A percentile compares a stretch with the other conserved stretches of the same genome.
Conservation (phyloP, 495 filamentous ascomycete genomes). For the Jackrogersella minutella region DNA sequence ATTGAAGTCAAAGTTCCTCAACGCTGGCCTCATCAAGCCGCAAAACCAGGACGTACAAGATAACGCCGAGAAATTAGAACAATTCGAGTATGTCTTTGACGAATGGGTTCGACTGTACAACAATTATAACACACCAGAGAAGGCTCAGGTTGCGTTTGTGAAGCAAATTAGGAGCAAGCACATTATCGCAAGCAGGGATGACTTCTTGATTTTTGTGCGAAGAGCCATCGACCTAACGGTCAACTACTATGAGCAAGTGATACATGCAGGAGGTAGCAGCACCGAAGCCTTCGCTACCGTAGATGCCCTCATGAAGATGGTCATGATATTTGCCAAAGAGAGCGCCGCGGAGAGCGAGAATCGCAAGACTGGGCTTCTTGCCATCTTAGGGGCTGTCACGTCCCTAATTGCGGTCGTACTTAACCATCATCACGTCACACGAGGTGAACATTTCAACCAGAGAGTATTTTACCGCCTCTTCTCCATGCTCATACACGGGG, state of each 20-base stretch:
- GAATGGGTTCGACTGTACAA: slow-evolving; percentile 91
- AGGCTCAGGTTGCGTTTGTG: slow-evolving; percentile 77
- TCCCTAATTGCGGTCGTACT: slow-evolving; percentile 80
- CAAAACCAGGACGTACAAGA: slow-evolving; percentile 36
- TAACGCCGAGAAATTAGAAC: slow-evolving; percentile 65
- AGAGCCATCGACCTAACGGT: slow-evolving; percentile 82
- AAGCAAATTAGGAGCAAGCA: slow-evolving; percentile 79
- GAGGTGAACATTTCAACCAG: slow-evolving; percentile 83
- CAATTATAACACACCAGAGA: slow-evolving; percentile 73
- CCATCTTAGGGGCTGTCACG: slow-evolving; percentile 76
- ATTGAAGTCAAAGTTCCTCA: slow-evolving; percentile 75
- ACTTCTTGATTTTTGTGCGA: slow-evolving; percentile 79
- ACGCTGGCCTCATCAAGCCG: slow-evolving; percentile 64
- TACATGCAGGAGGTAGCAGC: slow-evolving; percentile 66
- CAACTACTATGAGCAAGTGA: slow-evolving; percentile 71
- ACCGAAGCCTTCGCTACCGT: slow-evolving; percentile 76
- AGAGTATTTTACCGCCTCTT: slow-evolving; percentile 93
- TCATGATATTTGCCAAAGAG: slow-evolving; percentile 75
- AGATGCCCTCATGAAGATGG: slow-evolving; percentile 88
- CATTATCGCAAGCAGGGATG: slow-evolving; percentile 74
- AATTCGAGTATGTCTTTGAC: slow-evolving; percentile 92
- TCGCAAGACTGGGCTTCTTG: slow-evolving; percentile 26
- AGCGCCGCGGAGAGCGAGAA: slow-evolving; percentile 31
- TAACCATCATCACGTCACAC: slow-evolving; percentile 83
- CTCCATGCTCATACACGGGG: slow-evolving; percentile 79